Evolutionary conservation across 1,284 basidiomycete species (phyloP).

Genomic region (Tremellales sp.): DNA sequence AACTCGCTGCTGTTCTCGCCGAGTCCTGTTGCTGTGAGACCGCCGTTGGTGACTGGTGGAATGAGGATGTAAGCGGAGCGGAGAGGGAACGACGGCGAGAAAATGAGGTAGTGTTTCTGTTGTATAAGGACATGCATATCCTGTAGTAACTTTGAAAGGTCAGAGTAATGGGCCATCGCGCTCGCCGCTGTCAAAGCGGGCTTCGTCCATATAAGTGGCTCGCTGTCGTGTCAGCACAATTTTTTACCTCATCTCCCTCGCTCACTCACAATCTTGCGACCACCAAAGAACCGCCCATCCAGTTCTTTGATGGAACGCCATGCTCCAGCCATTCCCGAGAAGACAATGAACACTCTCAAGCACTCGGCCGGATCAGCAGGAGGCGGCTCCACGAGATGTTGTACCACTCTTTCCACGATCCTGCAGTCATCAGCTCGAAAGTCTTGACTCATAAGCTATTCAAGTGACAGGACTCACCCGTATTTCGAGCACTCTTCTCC

Average conservation of each 20-base stretch:
- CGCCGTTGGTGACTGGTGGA: too few relatives aligned
- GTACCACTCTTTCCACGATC: constrained; percentile 79
- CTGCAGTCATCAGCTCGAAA: constrained; percentile 53
- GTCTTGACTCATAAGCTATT: constrained; percentile 21
- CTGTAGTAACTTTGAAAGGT: too few relatives aligned
- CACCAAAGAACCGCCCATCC: constrained; percentile 86
- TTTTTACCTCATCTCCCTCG: background rate
- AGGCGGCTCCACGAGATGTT: constrained; percentile 68
- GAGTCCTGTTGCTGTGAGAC: constrained; percentile 31
- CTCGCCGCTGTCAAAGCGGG: constrained; percentile 50
- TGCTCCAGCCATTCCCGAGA: constrained; percentile 82
- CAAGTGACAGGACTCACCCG: constrained; percentile 54
- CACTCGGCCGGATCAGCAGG: constrained; percentile 61
- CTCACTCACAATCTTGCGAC: constrained; percentile 60
- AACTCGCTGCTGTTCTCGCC: constrained; percentile 30
- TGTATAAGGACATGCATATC: background rate
- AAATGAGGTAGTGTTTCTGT: background rate
- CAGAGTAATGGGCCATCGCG: constrained; percentile 33
- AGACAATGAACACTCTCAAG: constrained; percentile 78
- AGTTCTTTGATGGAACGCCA: constrained; percentile 90
- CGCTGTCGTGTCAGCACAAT: constrained; percentile 40
- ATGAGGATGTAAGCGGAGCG: too few relatives aligned
- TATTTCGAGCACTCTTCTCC: constrained; percentile 55
- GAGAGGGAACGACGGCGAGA: background rate
- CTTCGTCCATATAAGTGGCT: constrained; percentile 76